Base-by-base conservation (phyloP, 2,329 filamentous ascomycete species). In the Fusarium solani-melongenae region DNA sequence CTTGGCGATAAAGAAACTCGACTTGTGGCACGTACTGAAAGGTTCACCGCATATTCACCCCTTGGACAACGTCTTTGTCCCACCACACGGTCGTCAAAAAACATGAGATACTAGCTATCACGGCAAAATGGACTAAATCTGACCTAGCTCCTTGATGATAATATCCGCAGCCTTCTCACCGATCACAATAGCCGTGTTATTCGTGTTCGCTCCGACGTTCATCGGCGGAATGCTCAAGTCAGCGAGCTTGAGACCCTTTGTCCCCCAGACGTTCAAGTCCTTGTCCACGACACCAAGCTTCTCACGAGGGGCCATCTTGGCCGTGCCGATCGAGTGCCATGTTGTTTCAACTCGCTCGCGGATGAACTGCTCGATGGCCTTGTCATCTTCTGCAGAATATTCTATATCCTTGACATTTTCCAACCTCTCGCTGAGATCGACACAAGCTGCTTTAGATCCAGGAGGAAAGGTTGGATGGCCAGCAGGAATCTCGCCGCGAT, bases 351-450 rank as follows among this genome's bases (percentile, higher is more conserved):
- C 75, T 12, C 82, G 83, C 46, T 82, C 78, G 1, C 86, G 79
- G 17, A 87, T 39, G 75, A 79, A 86, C 20, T 86, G 73, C 71
- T 87, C 84, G 38, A 90, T 85, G 0, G 83, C 83, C 46, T 82
- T 80, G 64, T 89, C 84, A 20, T 89, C 88, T n/a, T 88, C 86
- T 0, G 80, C 70, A 0, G 84, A 83, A 64, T 90, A 90, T 64
- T 82, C 78, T 14, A 91, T 81, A 59, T 88, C 82, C 38, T 73
- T 68, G 1, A 83, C 74, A 15, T 81, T 72, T 55, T 10, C 74
- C 66, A 82, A 71, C 76, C 62, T 70, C 78, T 15, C 86, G 56
- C 87, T 83, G 27, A 85, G 78, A 3, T 89, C 88, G 0, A 90
- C 80, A 41, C 80, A 74, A 0, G 81, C 81, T 0, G 86, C 87